Percentiles rank a stretch among this genome's conserved stretches.
These are phyloP conservation scores for Emericellopsis cladophorae DNA, from an alignment of 2,329 filamentous ascomycete genomes.

Conservation along the genomic window DNA sequence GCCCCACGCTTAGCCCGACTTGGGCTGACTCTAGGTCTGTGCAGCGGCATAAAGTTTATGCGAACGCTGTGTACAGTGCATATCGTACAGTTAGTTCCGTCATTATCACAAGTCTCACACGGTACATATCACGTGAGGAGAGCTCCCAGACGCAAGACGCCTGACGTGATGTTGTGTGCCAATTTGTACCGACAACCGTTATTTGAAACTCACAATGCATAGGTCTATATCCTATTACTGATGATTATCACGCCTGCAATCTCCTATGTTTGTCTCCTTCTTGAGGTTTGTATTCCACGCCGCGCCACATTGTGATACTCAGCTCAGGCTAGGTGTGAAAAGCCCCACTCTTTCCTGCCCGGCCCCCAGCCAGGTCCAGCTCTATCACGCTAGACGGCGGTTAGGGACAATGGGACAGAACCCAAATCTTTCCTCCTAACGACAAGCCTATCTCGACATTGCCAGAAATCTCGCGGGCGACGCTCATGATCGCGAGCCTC, in stretches of 20 bases:
- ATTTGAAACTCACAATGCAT: no score
- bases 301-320: no score
- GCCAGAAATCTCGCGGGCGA: neutral
- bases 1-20: no score
- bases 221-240: no score
- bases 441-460: neutral
- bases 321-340: neutral
- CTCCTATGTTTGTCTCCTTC: no score
- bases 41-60: conserved; percentile 14
- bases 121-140: conserved; percentile 18
- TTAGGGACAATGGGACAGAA: conserved; percentile 3
- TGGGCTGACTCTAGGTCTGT: no score
- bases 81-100: neutral
- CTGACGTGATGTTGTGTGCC: no score
- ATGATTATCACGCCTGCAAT: no score
- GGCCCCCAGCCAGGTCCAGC: neutral
- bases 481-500: neutral
- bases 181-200: no score
- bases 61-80: conserved; percentile 1
- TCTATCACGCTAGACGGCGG: conserved; percentile 3
- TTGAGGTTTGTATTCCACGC: no score
- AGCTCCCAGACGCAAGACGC: conserved; percentile 13
- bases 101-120: neutral
- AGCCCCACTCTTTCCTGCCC: conserved; percentile 3
- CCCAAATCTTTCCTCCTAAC: conserved; percentile 1